Evolutionary conservation across 352 stramenopile species (phyloP), one percentile per base, ranked within the genome.

Genomic region (Globisporangium apiculatum): DNA sequence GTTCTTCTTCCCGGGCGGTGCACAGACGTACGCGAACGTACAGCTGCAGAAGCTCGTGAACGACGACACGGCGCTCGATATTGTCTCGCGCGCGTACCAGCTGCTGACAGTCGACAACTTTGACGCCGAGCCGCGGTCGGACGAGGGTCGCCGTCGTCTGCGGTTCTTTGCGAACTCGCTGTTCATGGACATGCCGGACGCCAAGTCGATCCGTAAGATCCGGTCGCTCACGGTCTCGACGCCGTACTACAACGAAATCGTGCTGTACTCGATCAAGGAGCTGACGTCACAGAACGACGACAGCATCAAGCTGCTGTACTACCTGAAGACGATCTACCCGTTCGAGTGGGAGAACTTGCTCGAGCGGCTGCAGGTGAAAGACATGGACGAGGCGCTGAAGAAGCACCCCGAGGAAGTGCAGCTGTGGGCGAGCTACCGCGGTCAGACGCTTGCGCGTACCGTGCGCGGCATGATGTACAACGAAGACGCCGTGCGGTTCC

Each of bases 231-330:
- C 77, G 0, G 68, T 95, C 4, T 83, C 85, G 18, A 95, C 85
- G n/a, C 85, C 87, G 50, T 95, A 95, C 69, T 95, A 93, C 72
- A 93, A 78, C 56, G 85, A 95, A 85, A 95, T 95, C 42, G 85
- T 95, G 36, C 60, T 95, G 76, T 95, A 93, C 69, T 95, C 85
- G 64, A 83, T 95, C 59, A 91, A 95, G 68, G 85, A 95, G 37
- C 60, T 95, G 54, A 93, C 83, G 2, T 64, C 76, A 0, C 76
- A 91, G 56, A 95, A 95, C 50, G 85, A 93, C 42, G 85, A 95
- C 68, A 95, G 94, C 60, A 96, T 99, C 51, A 99, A 96, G 43
- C 89, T 97, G 15, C 67, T 99, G 58, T 96, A 98, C 42, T 99
- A 99, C 63, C 69, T 97, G 59, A 79, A 93, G 61, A 95, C 85